These are phyloP conservation scores for Hypsizygus ulmarius DNA, from an alignment of 1,284 basidiomycete genomes.

Conservation along the genomic window DNA sequence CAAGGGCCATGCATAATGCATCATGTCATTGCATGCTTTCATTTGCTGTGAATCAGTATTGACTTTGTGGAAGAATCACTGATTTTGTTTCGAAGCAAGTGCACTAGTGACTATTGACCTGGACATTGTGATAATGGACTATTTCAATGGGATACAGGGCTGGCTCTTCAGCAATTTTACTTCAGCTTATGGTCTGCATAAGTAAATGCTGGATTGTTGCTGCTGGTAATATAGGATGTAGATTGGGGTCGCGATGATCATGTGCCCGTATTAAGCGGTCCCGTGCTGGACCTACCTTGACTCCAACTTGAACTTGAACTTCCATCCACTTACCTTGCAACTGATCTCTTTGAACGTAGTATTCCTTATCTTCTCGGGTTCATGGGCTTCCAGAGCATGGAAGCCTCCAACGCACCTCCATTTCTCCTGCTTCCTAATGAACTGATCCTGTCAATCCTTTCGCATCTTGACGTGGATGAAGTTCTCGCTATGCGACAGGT, in stretches of 20 bases:
- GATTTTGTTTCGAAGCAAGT: conserved; percentile 8
- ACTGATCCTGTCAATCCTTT: conserved; percentile 10
- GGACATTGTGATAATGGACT: conserved; percentile 7
- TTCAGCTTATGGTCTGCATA: conserved; percentile 14
- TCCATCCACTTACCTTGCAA: too few relatives aligned
- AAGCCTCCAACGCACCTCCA: neutral
- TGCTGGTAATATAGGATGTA: too few relatives aligned
- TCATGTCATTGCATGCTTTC: too few relatives aligned
- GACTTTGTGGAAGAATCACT: conserved; percentile 14
- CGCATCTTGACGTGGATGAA: conserved; percentile 6
- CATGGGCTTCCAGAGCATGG: too few relatives aligned
- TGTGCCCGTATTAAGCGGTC: too few relatives aligned
- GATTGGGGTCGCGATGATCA: too few relatives aligned
- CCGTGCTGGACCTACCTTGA: too few relatives aligned
- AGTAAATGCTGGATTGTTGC: conserved; percentile 13
- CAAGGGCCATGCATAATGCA: too few relatives aligned
- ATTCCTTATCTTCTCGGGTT: too few relatives aligned
- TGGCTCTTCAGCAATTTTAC: conserved; percentile 13
- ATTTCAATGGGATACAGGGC: conserved; percentile 18
- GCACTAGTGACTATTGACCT: neutral
- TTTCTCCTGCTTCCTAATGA: conserved; percentile 15
- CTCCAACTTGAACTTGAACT: too few relatives aligned
- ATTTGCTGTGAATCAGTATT: neutral
- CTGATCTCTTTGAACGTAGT: too few relatives aligned
- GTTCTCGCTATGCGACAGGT: conserved; percentile 13